phyloP scores from a whole-genome alignment of 202 grass and related monocot genomes.

The Eragrostis tef region DNA sequence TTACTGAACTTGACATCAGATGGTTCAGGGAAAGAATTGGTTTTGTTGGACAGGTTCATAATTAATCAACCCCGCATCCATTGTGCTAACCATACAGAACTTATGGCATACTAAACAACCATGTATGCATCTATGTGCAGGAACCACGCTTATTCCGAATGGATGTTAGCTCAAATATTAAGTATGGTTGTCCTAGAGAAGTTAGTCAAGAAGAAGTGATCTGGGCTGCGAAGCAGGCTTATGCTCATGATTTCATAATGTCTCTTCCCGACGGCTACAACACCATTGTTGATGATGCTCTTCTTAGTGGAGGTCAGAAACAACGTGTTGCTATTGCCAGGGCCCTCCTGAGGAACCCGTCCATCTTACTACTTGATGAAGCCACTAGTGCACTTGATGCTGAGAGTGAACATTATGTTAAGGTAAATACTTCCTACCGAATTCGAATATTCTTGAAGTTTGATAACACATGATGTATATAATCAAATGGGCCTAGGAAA shows the following conservation, averaged over 20 bases:
- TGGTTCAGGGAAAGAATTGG: slow-evolving; percentile 97
- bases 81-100: neutral
- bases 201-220: slow-evolving; percentile 80
- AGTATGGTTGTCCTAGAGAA: slow-evolving; percentile 85
- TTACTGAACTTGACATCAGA: slow-evolving; percentile 76
- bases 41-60: slow-evolving; percentile 82
- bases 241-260: slow-evolving; percentile 88
- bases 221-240: slow-evolving; percentile 89
- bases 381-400: slow-evolving; percentile 94
- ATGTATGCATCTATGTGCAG: slow-evolving; percentile 49
- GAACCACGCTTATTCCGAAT: slow-evolving; percentile 91
- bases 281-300: slow-evolving; percentile 79
- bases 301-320: slow-evolving; percentile 98
- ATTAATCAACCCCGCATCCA: slow-evolving; percentile 32
- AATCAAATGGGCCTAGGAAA: neutral
- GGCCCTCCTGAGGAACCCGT: slow-evolving; percentile 80
- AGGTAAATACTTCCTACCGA: no score
- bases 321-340: slow-evolving; percentile 96
- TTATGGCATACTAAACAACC: slow-evolving; percentile 15
- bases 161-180: slow-evolving; percentile 91
- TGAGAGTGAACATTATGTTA: slow-evolving; percentile 94
- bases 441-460: neutral
- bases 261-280: slow-evolving; percentile 79
- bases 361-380: slow-evolving; percentile 96
- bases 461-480: neutral